Evolutionary conservation across 345 rosid species (phyloP).

Genomic region (Theobroma cacao): DNA sequence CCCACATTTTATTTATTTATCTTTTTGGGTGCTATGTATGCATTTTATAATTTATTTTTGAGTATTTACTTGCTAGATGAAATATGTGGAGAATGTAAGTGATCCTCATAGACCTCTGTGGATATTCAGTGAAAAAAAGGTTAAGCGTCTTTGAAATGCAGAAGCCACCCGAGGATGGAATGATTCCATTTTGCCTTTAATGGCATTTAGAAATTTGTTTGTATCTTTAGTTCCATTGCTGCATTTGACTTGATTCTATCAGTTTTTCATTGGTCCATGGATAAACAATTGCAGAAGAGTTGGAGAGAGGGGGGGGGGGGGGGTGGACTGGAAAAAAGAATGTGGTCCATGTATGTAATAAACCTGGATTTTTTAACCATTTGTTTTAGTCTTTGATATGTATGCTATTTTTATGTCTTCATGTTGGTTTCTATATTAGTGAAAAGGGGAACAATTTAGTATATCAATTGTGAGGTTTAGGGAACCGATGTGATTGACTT

Average conservation of each 20-base stretch:
- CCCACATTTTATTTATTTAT: background rate
- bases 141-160: background rate
- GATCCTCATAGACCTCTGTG: background rate
- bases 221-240: background rate
- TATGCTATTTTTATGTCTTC: background rate
- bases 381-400: background rate
- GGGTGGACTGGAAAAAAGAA: background rate
- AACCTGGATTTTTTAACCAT: background rate
- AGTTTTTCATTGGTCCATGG: background rate
- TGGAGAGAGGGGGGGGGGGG: background rate
- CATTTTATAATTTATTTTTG: background rate
- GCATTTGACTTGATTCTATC: background rate
- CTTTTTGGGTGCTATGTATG: background rate
- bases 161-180: background rate
- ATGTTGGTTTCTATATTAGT: background rate
- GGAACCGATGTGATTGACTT: background rate
- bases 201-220: background rate
- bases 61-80: background rate
- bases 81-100: background rate
- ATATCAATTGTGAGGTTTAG: background rate
- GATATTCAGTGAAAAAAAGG: background rate
- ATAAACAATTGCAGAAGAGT: background rate
- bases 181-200: constrained; percentile 3
- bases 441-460: background rate
- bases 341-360: constrained; percentile 14